phyloP scores from a whole-genome alignment of 225 moss, liverwort and hornwort genomes.

The Polytrichum commune region DNA sequence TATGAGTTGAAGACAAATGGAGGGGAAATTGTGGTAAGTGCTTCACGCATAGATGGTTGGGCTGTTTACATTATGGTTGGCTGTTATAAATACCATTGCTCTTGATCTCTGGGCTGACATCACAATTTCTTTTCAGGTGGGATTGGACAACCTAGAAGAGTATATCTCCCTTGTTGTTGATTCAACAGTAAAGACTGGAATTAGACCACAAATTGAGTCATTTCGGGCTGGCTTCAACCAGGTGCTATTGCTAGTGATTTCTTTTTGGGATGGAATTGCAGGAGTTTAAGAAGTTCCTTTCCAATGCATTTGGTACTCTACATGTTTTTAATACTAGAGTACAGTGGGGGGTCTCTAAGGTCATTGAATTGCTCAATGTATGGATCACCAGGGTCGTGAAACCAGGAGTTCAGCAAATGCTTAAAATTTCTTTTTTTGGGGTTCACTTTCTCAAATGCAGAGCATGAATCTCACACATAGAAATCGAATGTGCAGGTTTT shows the following conservation, averaged over 20 bases:
- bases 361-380: too few species aligned
- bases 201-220: constrained; percentile 73
- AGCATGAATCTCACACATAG: too few species aligned
- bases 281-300: too few species aligned
- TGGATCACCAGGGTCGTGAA: too few species aligned
- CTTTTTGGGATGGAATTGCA: too few species aligned
- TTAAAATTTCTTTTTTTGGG: too few species aligned
- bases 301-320: too few species aligned
- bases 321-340: too few species aligned
- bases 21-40: constrained; percentile 58
- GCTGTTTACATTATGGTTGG: too few species aligned
- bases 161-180: constrained; percentile 81
- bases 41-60: background rate
- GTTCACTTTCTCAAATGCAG: too few species aligned
- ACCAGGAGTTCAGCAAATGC: too few species aligned
- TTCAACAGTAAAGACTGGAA: constrained; percentile 79
- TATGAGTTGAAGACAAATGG: constrained; percentile 67
- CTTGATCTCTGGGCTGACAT: constrained; percentile 9
- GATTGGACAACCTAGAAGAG: constrained; percentile 77
- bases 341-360: too few species aligned
- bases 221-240: constrained; percentile 91
- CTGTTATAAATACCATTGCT: background rate
- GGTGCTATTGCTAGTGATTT: constrained; percentile 16
- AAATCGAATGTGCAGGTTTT: constrained; percentile 66
- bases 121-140: constrained; percentile 42